phyloP scores from a whole-genome alignment of 2,329 filamentous ascomycete species.

The Penicillium sp. region DNA sequence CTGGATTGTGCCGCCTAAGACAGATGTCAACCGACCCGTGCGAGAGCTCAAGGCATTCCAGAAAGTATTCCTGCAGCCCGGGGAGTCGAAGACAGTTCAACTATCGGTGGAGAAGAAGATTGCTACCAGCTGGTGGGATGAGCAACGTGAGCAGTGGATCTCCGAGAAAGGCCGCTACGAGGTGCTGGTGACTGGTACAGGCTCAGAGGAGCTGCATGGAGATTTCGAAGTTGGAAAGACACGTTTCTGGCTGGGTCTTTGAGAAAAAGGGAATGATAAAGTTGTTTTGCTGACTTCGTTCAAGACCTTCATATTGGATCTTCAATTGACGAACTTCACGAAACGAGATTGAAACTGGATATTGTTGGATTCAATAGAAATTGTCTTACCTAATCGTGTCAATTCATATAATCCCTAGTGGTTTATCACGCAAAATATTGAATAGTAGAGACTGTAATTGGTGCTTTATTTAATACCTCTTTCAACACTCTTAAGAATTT shows the following conservation, averaged over 20 bases:
- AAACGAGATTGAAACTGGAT: too few relatives aligned
- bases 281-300: too few relatives aligned
- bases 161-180: constrained; percentile 69
- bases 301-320: too few relatives aligned
- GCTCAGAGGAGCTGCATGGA: constrained; percentile 54
- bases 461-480: too few relatives aligned
- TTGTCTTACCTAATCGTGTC: too few relatives aligned
- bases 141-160: constrained; percentile 67
- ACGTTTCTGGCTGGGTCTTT: constrained; percentile 70
- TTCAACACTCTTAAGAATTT: too few relatives aligned
- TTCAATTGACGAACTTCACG: too few relatives aligned
- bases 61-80: constrained; percentile 66
- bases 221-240: constrained; percentile 64
- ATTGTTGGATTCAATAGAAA: too few relatives aligned
- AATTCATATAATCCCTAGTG: too few relatives aligned
- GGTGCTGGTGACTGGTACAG: constrained; percentile 64
- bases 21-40: constrained; percentile 58
- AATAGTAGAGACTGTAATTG: too few relatives aligned
- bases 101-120: constrained; percentile 66
- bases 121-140: constrained; percentile 71
- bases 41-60: constrained; percentile 69
- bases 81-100: constrained; percentile 61
- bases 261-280: background rate
- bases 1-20: constrained; percentile 53
- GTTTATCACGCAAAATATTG: too few relatives aligned